phyloP scores from a whole-genome alignment of 106 monocot genomes.

The Platanthera zijinensis region DNA sequence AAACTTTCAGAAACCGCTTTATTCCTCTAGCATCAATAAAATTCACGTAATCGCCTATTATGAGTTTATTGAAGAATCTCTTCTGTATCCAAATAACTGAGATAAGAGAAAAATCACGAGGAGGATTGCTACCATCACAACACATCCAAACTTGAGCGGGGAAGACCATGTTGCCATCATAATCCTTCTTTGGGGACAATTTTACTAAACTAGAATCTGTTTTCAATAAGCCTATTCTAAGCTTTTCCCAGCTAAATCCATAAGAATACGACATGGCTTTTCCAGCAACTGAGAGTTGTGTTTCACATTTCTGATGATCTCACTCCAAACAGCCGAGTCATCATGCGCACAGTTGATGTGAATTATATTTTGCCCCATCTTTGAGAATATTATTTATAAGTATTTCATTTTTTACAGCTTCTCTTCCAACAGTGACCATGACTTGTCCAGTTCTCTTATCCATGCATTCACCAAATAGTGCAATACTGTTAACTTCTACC shows the following conservation, averaged over 20 bases:
- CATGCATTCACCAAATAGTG: constrained; percentile 15
- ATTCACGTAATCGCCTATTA: constrained; percentile 13
- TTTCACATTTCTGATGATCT: constrained; percentile 23
- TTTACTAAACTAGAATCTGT: constrained; percentile 16
- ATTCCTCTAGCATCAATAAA: constrained; percentile 36
- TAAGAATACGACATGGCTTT: constrained; percentile 40
- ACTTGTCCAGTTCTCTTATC: constrained; percentile 15
- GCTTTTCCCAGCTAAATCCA: constrained; percentile 47
- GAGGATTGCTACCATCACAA: constrained; percentile 17
- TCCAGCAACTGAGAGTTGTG: constrained; percentile 27
- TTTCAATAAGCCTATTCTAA: constrained; percentile 24
- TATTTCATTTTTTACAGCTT: constrained; percentile 19
- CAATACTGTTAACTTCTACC: background rate
- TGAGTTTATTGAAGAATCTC: constrained; percentile 20
- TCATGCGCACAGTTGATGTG: constrained; percentile 36
- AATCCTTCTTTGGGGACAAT: constrained; percentile 27
- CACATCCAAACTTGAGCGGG: constrained; percentile 35
- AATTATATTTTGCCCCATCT: constrained; percentile 21
- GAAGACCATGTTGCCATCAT: constrained; percentile 16
- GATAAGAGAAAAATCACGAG: constrained; percentile 17
- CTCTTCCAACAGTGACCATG: constrained; percentile 35
- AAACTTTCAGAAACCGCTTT: constrained; percentile 21
- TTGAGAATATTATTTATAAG: constrained; percentile 25
- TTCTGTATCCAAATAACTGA: constrained; percentile 25
- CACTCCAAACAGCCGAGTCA: constrained; percentile 25